Base-by-base conservation (phyloP, 179 eudicot species). In the Spinacia oleracea region DNA sequence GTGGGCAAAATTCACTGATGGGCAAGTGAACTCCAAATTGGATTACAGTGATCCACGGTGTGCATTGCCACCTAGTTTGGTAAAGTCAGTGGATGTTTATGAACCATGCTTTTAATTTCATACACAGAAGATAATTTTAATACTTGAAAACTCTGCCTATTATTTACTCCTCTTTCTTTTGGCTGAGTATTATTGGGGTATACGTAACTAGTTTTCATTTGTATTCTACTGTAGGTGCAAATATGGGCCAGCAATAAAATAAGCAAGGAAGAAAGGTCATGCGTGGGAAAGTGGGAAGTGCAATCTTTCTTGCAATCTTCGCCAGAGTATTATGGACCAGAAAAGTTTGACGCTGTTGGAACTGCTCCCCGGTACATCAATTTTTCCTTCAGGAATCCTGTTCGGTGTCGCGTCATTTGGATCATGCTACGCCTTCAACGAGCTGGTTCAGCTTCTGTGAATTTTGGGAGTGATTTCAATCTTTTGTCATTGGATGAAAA, bases 161-260 rank as follows among this genome's bases (percentile, higher is more conserved):
- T 29, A 27, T 60, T n/a, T 14, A 60, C 12, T 8, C 64, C 50
- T 29, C 35, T 63, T 35, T 35, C 32, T 35, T 23, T 16, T 62
- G 56, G 21, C 34, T 46, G 56, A 70, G 38, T 46, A 18, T 27
- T 60, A 9, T 62, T 72, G 67, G 21, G 14, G 42, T 56, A 42
- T 60, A 53, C 65, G 1, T 60, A 10, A 68, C 46, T 67, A 59
- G 59, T 71, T 27, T 60, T 74, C 65, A 20, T 66, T 42, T 62
- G 45, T 76, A 20, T 83, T 79, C 46, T 58, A 66, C 23, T 51
- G 43, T 84, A 95, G 97, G 97, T 95, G 79, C 98, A 95, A 87
- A 90, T 95, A 75, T 95, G 97, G 98, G 95, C 92, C 69, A 90
- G 98, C 88, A 88, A 89, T 87, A 93, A 91, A 74, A 86, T 93